Base-by-base conservation (phyloP, 164 flowering plant species). In the Macadamia integrifolia region DNA sequence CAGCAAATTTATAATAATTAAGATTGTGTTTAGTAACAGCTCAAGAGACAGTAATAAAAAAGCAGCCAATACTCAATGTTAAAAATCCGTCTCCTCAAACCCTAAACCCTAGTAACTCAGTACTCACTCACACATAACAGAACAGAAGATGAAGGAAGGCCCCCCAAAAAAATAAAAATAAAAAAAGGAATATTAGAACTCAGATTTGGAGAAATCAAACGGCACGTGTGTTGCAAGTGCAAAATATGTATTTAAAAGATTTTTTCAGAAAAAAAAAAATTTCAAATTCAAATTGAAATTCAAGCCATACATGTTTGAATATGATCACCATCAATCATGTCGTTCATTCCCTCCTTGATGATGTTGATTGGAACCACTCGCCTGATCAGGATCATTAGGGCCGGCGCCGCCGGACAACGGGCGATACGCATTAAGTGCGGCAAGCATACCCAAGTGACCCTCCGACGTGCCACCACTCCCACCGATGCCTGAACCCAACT, bases 401-500 rank as follows among this genome's bases (percentile, higher is more conserved):
- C 84, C 75, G 18, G 71, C 60, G 8, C 86, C 85, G 0, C 86
- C 85, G 0, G 74, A 29, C 0, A 77, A 52, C 0, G 75, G 72
- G 32, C 92, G 79, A 63, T 83, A 87, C 0, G 85, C 87, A 58
- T 79, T 87, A 17, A 87, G 76, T 0, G 91, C 91, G 0, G 90
- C 79, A 1, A 87, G 75, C 86, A 84, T 83, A 62, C 83, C 83
- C 68, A 92, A 74, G 50, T 88, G 94, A 2, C 85, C 88, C 53
- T 85, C 86, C 5, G 71, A 71, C 32, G 74, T n/a, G 13, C 66
- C 76, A 23, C 78, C 71, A 11, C 52, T 56, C 9, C 62, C 58
- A 58, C 73, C 67, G 10, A 63, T 31, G 1, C 68, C 71, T 1
- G 82, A 61, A 7, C 86, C 81, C 50, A 85, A 62, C 67, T 85